A percentile compares a stretch with the other conserved stretches of the same genome.
Conservation (phyloP, 2,329 filamentous ascomycete species). For the Periconia macrospinosa region DNA sequence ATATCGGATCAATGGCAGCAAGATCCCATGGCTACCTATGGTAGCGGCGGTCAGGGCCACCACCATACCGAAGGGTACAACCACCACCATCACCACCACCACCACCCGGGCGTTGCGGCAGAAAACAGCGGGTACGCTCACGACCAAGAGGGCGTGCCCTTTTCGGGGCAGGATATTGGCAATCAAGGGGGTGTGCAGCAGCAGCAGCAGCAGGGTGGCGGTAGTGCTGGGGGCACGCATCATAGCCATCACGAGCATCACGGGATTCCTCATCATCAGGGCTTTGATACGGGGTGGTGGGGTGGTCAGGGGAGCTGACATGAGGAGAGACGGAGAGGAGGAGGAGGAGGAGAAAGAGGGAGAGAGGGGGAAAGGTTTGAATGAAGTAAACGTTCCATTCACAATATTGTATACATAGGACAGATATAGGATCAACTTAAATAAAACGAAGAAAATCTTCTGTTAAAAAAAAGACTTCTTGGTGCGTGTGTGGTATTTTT, state of each 20-base stretch:
- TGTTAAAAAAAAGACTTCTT: too few species aligned
- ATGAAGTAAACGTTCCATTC: too few species aligned
- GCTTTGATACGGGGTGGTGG: slow-evolving; percentile 8
- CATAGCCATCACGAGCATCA: background rate
- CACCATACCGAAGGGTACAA: background rate
- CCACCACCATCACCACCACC: too few species aligned
- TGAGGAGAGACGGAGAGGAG: background rate
- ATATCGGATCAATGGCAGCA: slow-evolving; percentile 25
- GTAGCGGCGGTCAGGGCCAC: slow-evolving; percentile 14
- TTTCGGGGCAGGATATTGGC: background rate
- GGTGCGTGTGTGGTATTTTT: too few species aligned
- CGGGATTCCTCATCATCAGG: background rate
- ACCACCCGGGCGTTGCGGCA: slow-evolving; percentile 12
- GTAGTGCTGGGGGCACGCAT: too few species aligned
- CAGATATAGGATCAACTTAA: too few species aligned
- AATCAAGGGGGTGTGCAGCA: background rate
- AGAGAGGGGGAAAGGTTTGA: too few species aligned
- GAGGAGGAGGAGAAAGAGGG: background rate
- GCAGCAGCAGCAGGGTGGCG: slow-evolving; percentile 2
- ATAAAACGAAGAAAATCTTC: too few species aligned
- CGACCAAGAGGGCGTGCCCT: background rate
- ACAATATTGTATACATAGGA: too few species aligned
- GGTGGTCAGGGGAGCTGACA: slow-evolving; percentile 4
- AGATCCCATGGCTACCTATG: slow-evolving; percentile 20
- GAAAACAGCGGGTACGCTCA: slow-evolving; percentile 1